phyloP scores from a whole-genome alignment of 2,329 filamentous ascomycete genomes.

The Stylonectria norvegica region DNA sequence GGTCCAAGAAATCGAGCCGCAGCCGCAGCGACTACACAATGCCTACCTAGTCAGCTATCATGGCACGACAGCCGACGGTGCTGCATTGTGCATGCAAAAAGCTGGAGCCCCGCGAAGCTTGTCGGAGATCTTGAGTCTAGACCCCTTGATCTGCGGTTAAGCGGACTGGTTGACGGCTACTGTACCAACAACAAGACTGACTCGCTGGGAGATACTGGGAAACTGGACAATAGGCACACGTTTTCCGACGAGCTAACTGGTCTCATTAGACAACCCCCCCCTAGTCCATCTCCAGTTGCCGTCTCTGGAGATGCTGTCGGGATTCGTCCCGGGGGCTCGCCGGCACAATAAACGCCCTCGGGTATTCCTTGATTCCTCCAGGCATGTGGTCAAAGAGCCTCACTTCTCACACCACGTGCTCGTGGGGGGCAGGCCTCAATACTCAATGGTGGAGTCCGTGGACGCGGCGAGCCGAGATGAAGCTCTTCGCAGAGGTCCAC shows the following conservation, averaged over 20 bases:
- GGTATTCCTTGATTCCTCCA: slow-evolving; percentile 5
- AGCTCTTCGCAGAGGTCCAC: slow-evolving; percentile 14
- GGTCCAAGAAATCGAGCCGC: slow-evolving; percentile 18
- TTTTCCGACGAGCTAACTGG: neutral
- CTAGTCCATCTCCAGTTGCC: too few relatives aligned
- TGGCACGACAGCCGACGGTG: slow-evolving; percentile 12
- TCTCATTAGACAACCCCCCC: too few relatives aligned
- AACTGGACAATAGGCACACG: slow-evolving; percentile 1
- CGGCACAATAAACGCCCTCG: too few relatives aligned
- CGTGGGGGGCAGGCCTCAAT: slow-evolving; percentile 6
- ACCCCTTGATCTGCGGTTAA: slow-evolving; percentile 22
- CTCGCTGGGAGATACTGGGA: slow-evolving; percentile 4
- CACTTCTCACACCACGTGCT: slow-evolving; percentile 21
- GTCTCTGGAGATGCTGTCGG: too few relatives aligned
- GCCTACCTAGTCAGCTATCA: slow-evolving; percentile 3
- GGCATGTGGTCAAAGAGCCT: slow-evolving; percentile 7
- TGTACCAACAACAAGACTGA: slow-evolving; percentile 5
- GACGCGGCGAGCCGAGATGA: slow-evolving; percentile 20
- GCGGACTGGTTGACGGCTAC: too few relatives aligned
- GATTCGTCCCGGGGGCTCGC: too few relatives aligned
- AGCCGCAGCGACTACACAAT: too few relatives aligned
- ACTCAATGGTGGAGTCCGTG: neutral
- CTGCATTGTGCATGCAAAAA: slow-evolving; percentile 25
- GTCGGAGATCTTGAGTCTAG: slow-evolving; percentile 23
- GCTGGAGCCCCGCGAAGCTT: slow-evolving; percentile 27